phyloP scores from a whole-genome alignment of 208 protist genomes.

The Lotmaria passim region DNA sequence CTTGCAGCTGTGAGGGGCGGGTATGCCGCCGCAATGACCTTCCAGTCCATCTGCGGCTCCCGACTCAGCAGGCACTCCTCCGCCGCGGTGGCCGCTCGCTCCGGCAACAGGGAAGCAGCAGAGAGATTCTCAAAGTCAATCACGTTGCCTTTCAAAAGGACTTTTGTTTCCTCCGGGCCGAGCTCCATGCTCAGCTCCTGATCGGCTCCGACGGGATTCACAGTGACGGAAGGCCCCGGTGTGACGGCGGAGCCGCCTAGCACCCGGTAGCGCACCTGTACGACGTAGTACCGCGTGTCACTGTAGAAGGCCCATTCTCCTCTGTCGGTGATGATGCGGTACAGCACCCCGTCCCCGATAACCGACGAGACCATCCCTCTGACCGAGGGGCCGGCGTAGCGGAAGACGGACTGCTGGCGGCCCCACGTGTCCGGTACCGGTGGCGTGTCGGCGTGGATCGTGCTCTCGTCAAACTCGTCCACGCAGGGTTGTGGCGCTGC shows the following conservation, averaged over 20 bases:
- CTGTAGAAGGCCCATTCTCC: conserved; percentile 77
- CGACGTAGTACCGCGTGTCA: conserved; percentile 53
- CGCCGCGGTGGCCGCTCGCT: conserved; percentile 16
- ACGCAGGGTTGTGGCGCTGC: too few relatives aligned
- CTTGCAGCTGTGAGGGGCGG: conserved; percentile 8
- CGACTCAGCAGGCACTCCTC: conserved; percentile 24
- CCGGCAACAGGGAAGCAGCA: conserved; percentile 17
- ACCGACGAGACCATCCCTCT: conserved; percentile 52
- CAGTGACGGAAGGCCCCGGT: conserved; percentile 19
- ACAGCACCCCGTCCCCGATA: conserved; percentile 54
- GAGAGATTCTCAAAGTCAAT: conserved; percentile 55
- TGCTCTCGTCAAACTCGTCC: conserved; percentile 36
- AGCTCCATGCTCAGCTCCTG: conserved; percentile 45
- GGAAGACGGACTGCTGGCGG: conserved; percentile 13
- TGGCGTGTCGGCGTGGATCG: not conserved
- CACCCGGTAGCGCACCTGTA: conserved; percentile 57
- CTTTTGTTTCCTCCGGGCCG: conserved; percentile 45
- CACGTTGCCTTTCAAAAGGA: conserved; percentile 51
- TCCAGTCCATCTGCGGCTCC: conserved; percentile 22
- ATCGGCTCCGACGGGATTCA: conserved; percentile 3
- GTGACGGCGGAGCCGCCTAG: conserved; percentile 41
- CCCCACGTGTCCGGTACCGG: conserved; percentile 34
- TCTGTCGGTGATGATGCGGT: conserved; percentile 59
- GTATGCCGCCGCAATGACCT: conserved; percentile 32
- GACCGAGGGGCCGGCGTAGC: conserved; percentile 31